phyloP scores from a whole-genome alignment of 2,329 filamentous ascomycete genomes.

The Colletotrichum cordylinicola region DNA sequence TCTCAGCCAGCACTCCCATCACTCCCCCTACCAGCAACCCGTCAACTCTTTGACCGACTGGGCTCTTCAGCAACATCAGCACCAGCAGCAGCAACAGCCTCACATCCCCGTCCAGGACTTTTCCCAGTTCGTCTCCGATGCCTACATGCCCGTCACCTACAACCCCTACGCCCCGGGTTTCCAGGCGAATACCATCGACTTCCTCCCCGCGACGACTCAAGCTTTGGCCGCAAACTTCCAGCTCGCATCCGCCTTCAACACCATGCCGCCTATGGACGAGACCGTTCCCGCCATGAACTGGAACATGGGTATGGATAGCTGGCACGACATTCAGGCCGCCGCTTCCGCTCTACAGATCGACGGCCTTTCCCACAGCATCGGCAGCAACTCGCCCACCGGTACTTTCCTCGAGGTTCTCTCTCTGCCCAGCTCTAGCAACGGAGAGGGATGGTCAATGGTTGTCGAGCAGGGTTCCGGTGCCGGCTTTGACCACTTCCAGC shows the following conservation, averaged over 20 bases:
- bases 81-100: conserved; percentile 38
- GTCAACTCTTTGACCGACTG: conserved; percentile 65
- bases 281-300: conserved; percentile 62
- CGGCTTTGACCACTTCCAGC: conserved; percentile 71
- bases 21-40: conserved; percentile 59
- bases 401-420: conserved; percentile 86
- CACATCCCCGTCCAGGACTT: conserved; percentile 51
- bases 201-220: conserved; percentile 67
- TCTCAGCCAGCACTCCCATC: conserved; percentile 54
- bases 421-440: conserved; percentile 79
- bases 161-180: conserved; percentile 57
- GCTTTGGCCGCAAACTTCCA: conserved; percentile 64
- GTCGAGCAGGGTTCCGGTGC: conserved; percentile 19
- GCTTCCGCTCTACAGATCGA: conserved; percentile 60
- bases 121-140: conserved; percentile 62
- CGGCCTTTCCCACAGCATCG: conserved; percentile 46
- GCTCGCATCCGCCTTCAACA: conserved; percentile 68
- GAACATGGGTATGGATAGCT: conserved; percentile 72
- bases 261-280: conserved; percentile 63
- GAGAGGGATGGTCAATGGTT: conserved; percentile 80
- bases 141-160: conserved; percentile 32
- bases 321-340: conserved; percentile 77
- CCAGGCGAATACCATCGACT: conserved; percentile 63
- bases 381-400: conserved; percentile 50
- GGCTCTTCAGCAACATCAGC: conserved; percentile 63